Evolutionary conservation across 2,329 filamentous ascomycete genomes (phyloP).

Genomic region (Verruconis gallopava): DNA sequence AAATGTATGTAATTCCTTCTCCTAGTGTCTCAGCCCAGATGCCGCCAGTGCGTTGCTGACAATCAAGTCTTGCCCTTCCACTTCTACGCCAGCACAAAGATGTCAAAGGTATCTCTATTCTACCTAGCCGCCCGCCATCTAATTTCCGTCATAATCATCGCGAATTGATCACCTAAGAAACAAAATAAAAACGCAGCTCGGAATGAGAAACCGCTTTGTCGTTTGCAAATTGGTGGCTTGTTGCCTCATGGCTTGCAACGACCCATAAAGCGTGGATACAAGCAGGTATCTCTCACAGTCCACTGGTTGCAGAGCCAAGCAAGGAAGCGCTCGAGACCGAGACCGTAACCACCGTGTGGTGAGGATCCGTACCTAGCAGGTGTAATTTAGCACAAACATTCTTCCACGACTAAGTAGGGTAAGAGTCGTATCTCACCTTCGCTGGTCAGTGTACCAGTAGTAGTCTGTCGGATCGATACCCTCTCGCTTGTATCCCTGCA

Average conservation of each 20-base stretch:
- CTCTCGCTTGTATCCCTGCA: conserved; percentile 77
- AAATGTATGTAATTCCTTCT: too few species aligned
- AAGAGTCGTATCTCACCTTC: conserved; percentile 57
- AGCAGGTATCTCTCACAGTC: conserved; percentile 54
- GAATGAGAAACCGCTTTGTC: too few species aligned
- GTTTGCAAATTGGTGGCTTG: too few species aligned
- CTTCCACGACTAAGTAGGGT: conserved; percentile 5
- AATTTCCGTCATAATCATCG: too few species aligned
- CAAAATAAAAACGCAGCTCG: too few species aligned
- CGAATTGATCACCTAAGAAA: too few species aligned
- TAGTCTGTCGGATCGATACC: conserved; percentile 74
- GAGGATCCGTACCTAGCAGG: conserved; percentile 66
- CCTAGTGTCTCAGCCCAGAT: too few species aligned
- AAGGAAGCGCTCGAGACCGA: conserved; percentile 75
- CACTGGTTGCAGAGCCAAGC: conserved; percentile 55
- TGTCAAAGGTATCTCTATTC: too few species aligned
- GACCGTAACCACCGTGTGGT: conserved; percentile 83
- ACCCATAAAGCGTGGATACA: conserved; percentile 72
- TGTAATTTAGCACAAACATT: background rate
- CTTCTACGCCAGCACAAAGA: too few species aligned
- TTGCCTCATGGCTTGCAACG: conserved; percentile 61
- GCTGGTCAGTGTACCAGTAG: conserved; percentile 98
- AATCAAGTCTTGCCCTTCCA: too few species aligned
- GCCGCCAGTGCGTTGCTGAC: too few species aligned
- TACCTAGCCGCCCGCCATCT: too few species aligned